A percentile compares a stretch with the other conserved stretches of the same genome.
Evolutionary conservation across 2,329 filamentous ascomycete species (phyloP).

Genomic region (Verticillium longisporum): DNA sequence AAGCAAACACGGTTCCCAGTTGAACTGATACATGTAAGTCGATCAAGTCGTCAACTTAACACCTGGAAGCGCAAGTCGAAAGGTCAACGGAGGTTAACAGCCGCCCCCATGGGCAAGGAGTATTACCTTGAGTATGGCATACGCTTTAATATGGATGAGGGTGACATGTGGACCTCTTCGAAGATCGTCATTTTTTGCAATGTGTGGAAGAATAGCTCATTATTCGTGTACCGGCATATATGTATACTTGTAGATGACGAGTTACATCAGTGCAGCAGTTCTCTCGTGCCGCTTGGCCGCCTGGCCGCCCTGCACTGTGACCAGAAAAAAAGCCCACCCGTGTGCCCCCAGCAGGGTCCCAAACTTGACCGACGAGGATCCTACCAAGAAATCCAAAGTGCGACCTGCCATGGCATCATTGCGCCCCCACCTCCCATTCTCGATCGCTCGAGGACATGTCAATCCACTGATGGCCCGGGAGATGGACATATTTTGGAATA

Average conservation of each 20-base stretch:
- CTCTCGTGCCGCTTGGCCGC: background rate
- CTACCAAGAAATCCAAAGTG: background rate
- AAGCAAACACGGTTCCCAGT: too few relatives aligned
- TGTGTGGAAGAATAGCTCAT: background rate
- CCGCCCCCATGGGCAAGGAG: too few relatives aligned
- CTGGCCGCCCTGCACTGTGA: background rate
- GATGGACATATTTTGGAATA: background rate
- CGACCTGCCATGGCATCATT: conserved; percentile 1
- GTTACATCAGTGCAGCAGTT: background rate
- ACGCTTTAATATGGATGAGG: background rate
- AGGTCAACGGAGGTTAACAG: too few relatives aligned
- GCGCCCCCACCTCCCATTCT: background rate
- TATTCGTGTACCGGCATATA: background rate
- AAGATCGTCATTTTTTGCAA: background rate
- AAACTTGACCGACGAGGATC: background rate
- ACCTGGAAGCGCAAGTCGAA: too few relatives aligned
- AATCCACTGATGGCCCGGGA: conserved; percentile 1
- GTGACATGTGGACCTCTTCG: background rate
- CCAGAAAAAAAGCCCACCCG: background rate
- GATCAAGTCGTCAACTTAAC: too few relatives aligned
- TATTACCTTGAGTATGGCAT: background rate
- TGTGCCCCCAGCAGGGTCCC: background rate
- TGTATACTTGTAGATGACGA: background rate
- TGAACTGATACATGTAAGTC: too few relatives aligned
- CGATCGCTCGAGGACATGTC: background rate